Evolutionary conservation across 1,284 basidiomycete species (phyloP), one percentile per base, ranked within the genome.

Genomic region (Puccinia triticina): DNA sequence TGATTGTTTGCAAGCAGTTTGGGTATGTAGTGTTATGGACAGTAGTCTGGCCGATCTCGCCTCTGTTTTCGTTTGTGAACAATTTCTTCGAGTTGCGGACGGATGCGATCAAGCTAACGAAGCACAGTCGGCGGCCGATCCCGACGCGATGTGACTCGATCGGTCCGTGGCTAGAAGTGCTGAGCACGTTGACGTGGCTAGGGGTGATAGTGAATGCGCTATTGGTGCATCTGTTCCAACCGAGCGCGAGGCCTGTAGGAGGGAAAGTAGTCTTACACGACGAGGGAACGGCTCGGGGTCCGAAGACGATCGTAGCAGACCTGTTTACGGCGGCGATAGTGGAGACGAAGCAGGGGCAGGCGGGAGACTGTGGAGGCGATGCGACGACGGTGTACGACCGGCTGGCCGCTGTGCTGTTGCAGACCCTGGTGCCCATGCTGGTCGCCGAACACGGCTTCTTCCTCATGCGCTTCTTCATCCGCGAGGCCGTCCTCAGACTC

Each of bases 61-160:
- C 86, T 1, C 83, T 87, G 1, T 86, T 87, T 84, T 85, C 84
- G 0, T 85, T 86, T 40, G 83, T 87, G 75, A 82, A 82, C 48
- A 82, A 82, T 37, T 82, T 82, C 40, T 89, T 99, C 84, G 97
- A 99, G 88, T 88, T 96, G 11, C 91, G 96, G 40, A 93, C 92
- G 0, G 97, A 99, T 87, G 95, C 96, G 1, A 93, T 96, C 90
- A 99, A 99, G 89, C 93, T 99, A 86, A 92, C 92, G 10, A 91
- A 92, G 21, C 95, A 97, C 86, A 90, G 91, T 75, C 91, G 94
- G 16, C 90, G 95, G 26, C 94, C 96, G 0, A 90, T 97, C 55
- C 95, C 96, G 0, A 88, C 89, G 21, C 91, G 96, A 12, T 92
- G 93, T 16, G 95, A 97, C 86, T 93, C 92, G 5, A 95, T 98